A percentile compares a stretch with the other conserved stretches of the same genome.
Conservation (phyloP, 345 rosid species). For the Dovyalis caffra region DNA sequence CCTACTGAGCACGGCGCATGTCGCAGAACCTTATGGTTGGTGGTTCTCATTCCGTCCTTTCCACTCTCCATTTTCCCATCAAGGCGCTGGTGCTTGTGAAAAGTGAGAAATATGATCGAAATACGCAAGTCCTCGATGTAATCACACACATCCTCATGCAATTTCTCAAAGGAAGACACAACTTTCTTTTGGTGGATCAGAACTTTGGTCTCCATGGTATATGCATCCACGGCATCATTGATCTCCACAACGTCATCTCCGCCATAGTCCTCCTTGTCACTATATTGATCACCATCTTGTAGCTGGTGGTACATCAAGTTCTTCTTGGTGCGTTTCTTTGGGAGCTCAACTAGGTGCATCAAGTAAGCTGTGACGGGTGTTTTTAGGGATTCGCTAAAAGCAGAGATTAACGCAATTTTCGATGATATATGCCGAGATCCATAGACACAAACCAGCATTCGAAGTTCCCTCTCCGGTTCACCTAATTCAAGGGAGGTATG, state of each 20-base stretch:
- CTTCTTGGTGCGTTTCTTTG: conserved; percentile 45
- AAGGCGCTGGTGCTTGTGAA: conserved; percentile 88
- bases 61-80: conserved; percentile 65
- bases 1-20: conserved; percentile 84
- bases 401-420: conserved; percentile 46
- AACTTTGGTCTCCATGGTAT: conserved; percentile 43
- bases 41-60: conserved; percentile 56
- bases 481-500: conserved; percentile 47
- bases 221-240: conserved; percentile 66
- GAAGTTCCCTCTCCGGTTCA: conserved; percentile 54
- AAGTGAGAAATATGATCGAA: conserved; percentile 66
- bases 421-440: conserved; percentile 72
- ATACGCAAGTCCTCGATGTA: conserved; percentile 64
- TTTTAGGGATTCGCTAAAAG: conserved; percentile 43
- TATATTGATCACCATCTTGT: conserved; percentile 51
- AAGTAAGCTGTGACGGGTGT: conserved; percentile 53
- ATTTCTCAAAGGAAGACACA: conserved; percentile 47
- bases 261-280: conserved; percentile 75
- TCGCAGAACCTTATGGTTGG: conserved; percentile 66
- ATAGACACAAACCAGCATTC: conserved; percentile 65
- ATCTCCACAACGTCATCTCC: conserved; percentile 73
- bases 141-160: conserved; percentile 73
- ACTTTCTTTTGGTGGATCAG: conserved; percentile 54
- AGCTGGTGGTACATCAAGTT: conserved; percentile 60
- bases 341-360: conserved; percentile 76